These are phyloP conservation scores for Pythium oligandrum DNA, from an alignment of 352 stramenopile species.

Conservation along the genomic window DNA sequence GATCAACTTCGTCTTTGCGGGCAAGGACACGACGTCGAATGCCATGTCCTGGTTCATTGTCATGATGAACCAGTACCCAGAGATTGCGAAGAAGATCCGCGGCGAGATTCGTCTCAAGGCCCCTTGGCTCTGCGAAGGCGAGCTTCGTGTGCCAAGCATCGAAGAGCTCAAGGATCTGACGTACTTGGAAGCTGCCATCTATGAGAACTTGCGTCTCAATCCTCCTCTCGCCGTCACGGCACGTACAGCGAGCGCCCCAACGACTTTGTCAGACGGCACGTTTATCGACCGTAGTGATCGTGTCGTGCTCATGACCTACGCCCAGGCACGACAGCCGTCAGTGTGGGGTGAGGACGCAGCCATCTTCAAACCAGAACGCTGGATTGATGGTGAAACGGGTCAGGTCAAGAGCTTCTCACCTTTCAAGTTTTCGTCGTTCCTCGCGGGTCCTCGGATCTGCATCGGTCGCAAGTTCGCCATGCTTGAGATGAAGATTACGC, in stretches of 20 bases:
- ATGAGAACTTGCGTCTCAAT: conserved; percentile 63
- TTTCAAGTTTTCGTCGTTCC: conserved; percentile 38
- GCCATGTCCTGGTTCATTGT: conserved; percentile 69
- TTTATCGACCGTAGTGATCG: conserved; percentile 20
- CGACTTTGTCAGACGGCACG: conserved; percentile 42
- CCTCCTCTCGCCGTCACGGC: conserved; percentile 52
- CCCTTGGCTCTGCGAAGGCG: conserved; percentile 8
- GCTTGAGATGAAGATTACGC: conserved; percentile 55
- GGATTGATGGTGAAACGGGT: conserved; percentile 17
- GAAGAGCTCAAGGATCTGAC: conserved; percentile 42
- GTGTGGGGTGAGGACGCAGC: conserved; percentile 32
- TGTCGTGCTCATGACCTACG: conserved; percentile 29
- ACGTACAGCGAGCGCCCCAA: conserved; percentile 33
- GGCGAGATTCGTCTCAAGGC: conserved; percentile 42
- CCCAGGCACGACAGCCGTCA: conserved; percentile 16
- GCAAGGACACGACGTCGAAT: conserved; percentile 68
- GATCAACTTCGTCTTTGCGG: conserved; percentile 69
- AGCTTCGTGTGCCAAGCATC: conserved; percentile 22
- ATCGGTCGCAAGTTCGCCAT: conserved; percentile 48
- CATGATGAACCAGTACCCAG: conserved; percentile 43
- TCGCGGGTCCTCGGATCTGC: conserved; percentile 49
- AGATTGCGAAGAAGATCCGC: conserved; percentile 44
- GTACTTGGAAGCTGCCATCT: conserved; percentile 57
- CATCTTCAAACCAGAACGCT: conserved; percentile 33
- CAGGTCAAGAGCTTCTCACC: conserved; percentile 14